Base-by-base conservation (phyloP, 1,284 basidiomycete species). In the Violaceomyces palustris region DNA sequence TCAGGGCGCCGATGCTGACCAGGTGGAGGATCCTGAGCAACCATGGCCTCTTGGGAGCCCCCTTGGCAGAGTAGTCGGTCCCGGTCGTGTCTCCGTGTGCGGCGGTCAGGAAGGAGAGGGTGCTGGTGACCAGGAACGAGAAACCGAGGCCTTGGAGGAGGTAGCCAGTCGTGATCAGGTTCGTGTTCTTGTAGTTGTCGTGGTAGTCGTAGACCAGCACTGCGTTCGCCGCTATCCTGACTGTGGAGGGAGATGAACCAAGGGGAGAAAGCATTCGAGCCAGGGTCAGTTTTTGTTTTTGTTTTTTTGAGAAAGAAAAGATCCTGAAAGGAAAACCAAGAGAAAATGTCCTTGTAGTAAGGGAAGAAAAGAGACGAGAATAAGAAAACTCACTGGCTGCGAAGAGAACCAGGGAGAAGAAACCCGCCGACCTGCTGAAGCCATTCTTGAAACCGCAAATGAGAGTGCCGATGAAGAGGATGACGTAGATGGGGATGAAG, bases 81-180 rank as follows among this genome's bases (percentile, higher is more conserved):
- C 19, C 31, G 12, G 39, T 42, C 17, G 39, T 25, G 22, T 34
- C 39, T 11, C 38, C 38, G 14, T 42, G 39, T 2, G 27, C 28
- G 12, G 28, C 34, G 21, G 34, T 30, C 14, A 43, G 35, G 47
- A 50, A 39, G 12, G 34, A 29, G n/a, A 50, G 32, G 5, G 23
- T 29, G 15, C 32, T 35, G 6, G 33, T 33, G 25, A 45, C 36
- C 19, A 48, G 23, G 41, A 48, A 48, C n/a, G 33, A 41, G 41
- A 42, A 48, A 15, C 45, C 45, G 22, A 48, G 35, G 2, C 33
- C 42, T 10, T 42, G 45, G 12, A 48, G 35, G 15, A 48, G 36
- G 30, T 42, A 48, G 24, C 45, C 45, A 33, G 32, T 36, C 14
- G 22, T 35, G 27, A 37, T 25, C 15, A 32, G 12, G 18, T 7